Evolutionary conservation across 257 asterid species (phyloP).

Genomic region (Plantago major): DNA sequence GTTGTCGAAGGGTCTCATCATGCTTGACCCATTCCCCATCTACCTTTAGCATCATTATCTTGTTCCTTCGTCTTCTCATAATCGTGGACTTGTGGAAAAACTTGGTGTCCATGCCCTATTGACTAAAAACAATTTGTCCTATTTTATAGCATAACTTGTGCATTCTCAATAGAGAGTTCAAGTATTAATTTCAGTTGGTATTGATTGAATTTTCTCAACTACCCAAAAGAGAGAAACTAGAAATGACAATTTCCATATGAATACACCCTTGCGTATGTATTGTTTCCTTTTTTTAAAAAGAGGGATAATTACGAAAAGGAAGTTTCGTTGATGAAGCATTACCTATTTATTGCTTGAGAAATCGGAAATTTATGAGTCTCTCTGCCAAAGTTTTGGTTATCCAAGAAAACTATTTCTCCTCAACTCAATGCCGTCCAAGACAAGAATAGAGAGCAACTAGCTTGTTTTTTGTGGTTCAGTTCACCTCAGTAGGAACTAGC

Average conservation of each 20-base stretch:
- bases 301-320: neutral
- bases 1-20: no score
- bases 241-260: no score
- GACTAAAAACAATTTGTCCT: no score
- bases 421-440: conserved; percentile 23
- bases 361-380: conserved; percentile 21
- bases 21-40: no score
- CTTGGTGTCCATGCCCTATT: no score
- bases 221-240: neutral
- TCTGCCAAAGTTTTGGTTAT: conserved; percentile 15
- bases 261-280: no score
- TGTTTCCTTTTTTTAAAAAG: neutral
- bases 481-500: neutral
- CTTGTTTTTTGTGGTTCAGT: conserved; percentile 9
- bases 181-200: neutral
- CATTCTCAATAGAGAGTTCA: no score
- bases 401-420: conserved; percentile 22
- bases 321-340: conserved; percentile 6
- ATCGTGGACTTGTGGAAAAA: no score
- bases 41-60: no score
- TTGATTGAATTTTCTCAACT: neutral
- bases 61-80: no score
- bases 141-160: no score
- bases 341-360: conserved; percentile 26
- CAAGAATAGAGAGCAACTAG: neutral